phyloP scores from a whole-genome alignment of 208 protist species.

The Eutreptiella sp. region DNA sequence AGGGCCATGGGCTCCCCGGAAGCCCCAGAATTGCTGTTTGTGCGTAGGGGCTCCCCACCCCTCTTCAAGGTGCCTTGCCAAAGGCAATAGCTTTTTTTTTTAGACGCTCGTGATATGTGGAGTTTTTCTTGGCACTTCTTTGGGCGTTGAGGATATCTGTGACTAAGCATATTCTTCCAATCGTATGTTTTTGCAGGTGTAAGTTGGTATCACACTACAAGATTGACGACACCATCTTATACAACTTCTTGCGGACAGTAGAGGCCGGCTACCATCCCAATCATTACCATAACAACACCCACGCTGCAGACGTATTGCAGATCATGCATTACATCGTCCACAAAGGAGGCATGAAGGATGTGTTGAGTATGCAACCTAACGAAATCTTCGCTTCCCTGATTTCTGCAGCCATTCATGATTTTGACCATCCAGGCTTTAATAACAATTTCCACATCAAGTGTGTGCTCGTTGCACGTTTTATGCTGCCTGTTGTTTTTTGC shows the following conservation, averaged over 20 bases:
- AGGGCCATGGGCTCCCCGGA: no score
- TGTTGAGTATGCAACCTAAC: slow-evolving; percentile 9
- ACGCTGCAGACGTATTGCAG: slow-evolving; percentile 51
- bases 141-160: no score
- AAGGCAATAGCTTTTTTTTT: no score
- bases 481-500: no score
- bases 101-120: no score
- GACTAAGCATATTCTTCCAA: no score
- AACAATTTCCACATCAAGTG: slow-evolving; percentile 58
- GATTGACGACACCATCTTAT: slow-evolving; percentile 76
- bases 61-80: no score
- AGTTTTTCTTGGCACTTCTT: no score
- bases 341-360: slow-evolving; percentile 10
- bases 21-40: no score
- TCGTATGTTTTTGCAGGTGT: no score
- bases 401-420: slow-evolving; percentile 89
- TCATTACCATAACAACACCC: slow-evolving; percentile 52
- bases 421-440: slow-evolving; percentile 85
- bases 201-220: slow-evolving; percentile 71
- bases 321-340: slow-evolving; percentile 35
- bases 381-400: slow-evolving; percentile 53
- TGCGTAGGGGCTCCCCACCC: no score
- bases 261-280: slow-evolving; percentile 31
- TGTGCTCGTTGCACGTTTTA: no score
- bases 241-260: slow-evolving; percentile 32